Evolutionary conservation across 2,329 filamentous ascomycete genomes (phyloP).

Genomic region (Beauveria brongniartii): DNA sequence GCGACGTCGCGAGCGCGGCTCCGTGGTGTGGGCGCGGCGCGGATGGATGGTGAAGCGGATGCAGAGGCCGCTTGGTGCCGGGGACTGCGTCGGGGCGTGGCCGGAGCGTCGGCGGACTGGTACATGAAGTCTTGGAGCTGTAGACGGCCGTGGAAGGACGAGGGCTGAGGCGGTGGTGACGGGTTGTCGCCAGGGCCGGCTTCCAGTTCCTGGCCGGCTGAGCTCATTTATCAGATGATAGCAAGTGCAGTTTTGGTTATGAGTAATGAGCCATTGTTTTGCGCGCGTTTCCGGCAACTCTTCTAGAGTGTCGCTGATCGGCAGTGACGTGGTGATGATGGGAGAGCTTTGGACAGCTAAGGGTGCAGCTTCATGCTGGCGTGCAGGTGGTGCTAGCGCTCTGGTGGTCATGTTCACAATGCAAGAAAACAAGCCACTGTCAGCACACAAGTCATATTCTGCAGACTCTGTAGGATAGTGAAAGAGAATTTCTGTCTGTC

Average conservation of each 20-base stretch:
- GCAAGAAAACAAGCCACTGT: too few relatives aligned
- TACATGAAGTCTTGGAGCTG: constrained; percentile 37
- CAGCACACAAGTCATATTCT: neutral
- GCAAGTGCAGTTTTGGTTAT: neutral
- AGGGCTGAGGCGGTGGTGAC: constrained; percentile 14
- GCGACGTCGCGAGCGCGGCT: constrained; percentile 5
- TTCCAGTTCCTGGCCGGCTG: neutral
- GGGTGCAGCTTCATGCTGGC: too few relatives aligned
- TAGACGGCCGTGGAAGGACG: constrained; percentile 37
- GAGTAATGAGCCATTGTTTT: neutral
- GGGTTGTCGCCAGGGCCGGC: neutral
- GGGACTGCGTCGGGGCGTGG: constrained; percentile 23
- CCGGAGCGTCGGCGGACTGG: constrained; percentile 14
- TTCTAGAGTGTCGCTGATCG: neutral
- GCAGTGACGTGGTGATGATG: neutral
- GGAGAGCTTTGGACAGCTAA: neutral
- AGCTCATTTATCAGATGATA: neutral
- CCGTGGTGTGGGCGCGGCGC: neutral
- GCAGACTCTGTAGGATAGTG: neutral
- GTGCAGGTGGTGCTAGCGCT: neutral
- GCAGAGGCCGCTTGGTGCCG: constrained; percentile 17
- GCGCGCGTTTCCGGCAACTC: neutral
- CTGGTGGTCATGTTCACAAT: neutral
- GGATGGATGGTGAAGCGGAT: constrained; percentile 11
- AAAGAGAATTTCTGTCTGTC: neutral